phyloP scores from a whole-genome alignment of 208 protist genomes.

The Blastocrithidia nonstop region DNA sequence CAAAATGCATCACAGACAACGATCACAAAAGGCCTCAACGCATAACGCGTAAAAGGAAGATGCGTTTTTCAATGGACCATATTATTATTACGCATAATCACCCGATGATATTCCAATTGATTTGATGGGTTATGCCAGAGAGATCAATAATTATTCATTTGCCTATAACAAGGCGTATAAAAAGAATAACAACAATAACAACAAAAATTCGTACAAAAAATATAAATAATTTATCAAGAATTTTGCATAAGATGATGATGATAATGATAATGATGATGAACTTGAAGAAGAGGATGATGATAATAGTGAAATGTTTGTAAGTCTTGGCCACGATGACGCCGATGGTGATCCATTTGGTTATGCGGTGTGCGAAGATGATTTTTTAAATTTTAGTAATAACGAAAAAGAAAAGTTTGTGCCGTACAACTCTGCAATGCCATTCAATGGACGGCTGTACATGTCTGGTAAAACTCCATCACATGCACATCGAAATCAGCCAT shows the following conservation, averaged over 20 bases:
- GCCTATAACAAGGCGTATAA: slow-evolving; percentile 20
- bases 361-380: too few species aligned
- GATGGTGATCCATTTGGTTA: not conserved
- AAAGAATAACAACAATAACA: slow-evolving; percentile 10
- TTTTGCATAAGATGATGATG: slow-evolving; percentile 3
- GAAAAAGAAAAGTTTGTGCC: too few species aligned
- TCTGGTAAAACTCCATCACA: too few species aligned
- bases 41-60: too few species aligned
- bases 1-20: too few species aligned
- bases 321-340: not conserved
- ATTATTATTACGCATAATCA: slow-evolving; percentile 60
- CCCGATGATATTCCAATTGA: slow-evolving; percentile 41
- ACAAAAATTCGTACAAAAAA: too few species aligned
- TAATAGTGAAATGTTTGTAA: too few species aligned
- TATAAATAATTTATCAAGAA: slow-evolving; percentile 21
- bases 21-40: too few species aligned
- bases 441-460: slow-evolving; percentile 1
- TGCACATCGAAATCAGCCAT: too few species aligned
- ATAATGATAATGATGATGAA: not conserved
- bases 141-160: slow-evolving; percentile 26
- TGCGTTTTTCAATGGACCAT: slow-evolving; percentile 1
- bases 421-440: not conserved
- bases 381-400: too few species aligned
- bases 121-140: too few species aligned
- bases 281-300: not conserved